Base-by-base conservation (phyloP, 2,329 filamentous ascomycete genomes). In the Torrubiella hemipterigena region DNA sequence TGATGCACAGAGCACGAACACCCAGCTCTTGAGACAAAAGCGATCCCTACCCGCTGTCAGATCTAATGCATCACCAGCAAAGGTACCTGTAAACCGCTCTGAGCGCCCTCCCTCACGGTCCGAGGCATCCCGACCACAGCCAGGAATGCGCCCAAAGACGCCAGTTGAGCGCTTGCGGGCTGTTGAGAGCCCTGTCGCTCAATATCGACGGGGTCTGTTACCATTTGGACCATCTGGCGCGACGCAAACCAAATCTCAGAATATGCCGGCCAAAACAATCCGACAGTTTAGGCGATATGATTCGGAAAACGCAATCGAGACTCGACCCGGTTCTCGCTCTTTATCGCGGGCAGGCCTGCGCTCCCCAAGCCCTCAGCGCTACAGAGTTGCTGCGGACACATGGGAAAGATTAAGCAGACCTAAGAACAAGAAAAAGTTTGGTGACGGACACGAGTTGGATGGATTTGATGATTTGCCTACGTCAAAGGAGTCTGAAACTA, bases 381-480 rank as follows among this genome's bases (percentile, higher is more conserved):
- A 51, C 30, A 49, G 48, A 32, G 47, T 53, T 43, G 42, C 64
- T 54, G 68, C 67, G 28, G 66, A 66, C 23, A 57, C 59, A 5
- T 72, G 66, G 63, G 74, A 80, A 42, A 77, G 80, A 28, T 59
- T 93, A 36, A 87, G 73, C 39, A 81, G 78, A 51, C 85, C 85
- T 4, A 57, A 54, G 44, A 53, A 54, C 30, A 57, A 56, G 41
- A 56, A 54, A 38, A 50, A 56, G 67, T 98, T 93, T 58, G 91
- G 91, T 10, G 85, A 95, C 52, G 91, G 91, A 12, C 81, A 80
- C 37, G 91, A 98, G 55, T 67, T 98, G 20, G 89, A 96, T 43
- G 77, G 72, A 3, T 96, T 98, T 51, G 91, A 98, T 51, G 91
- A 98, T 55, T 62, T 98, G 34, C 89, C 89, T 2, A 96, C 87